Evolutionary conservation across 2,329 filamentous ascomycete species (phyloP).

Genomic region (Xylaria sp.): DNA sequence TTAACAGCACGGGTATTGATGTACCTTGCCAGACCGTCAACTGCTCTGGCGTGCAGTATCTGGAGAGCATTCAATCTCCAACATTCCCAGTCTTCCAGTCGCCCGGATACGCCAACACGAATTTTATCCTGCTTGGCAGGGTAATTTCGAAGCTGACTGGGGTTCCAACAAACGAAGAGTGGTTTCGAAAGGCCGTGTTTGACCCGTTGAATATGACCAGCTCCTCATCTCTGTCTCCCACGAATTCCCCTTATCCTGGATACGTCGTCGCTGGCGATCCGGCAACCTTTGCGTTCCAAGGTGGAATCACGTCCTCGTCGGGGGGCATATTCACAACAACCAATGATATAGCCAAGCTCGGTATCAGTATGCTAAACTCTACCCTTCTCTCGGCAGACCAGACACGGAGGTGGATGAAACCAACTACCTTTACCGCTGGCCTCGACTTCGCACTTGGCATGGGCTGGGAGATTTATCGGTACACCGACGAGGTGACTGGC

Average conservation of each 20-base stretch:
- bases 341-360: slow-evolving; percentile 53
- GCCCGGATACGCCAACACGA: slow-evolving; percentile 44
- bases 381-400: slow-evolving; percentile 49
- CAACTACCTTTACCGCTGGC: slow-evolving; percentile 52
- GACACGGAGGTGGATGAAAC: slow-evolving; percentile 56
- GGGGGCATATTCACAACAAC: slow-evolving; percentile 51
- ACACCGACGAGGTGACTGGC: slow-evolving; percentile 38
- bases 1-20: slow-evolving; percentile 29
- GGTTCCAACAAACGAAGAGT: slow-evolving; percentile 34
- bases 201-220: slow-evolving; percentile 39
- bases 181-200: slow-evolving; percentile 42
- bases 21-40: slow-evolving; percentile 19
- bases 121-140: slow-evolving; percentile 44
- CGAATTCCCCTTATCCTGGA: slow-evolving; percentile 32
- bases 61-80: slow-evolving; percentile 44
- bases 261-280: slow-evolving; percentile 38
- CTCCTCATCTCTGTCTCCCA: slow-evolving; percentile 39
- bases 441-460: slow-evolving; percentile 50
- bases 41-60: slow-evolving; percentile 43
- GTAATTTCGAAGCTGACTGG: slow-evolving; percentile 41
- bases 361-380: slow-evolving; percentile 53
- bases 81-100: slow-evolving; percentile 42
- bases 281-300: slow-evolving; percentile 28
- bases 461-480: slow-evolving; percentile 55
- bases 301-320: slow-evolving; percentile 40